Conservation (phyloP, 306 rosid species). For the Prunus davidiana region DNA sequence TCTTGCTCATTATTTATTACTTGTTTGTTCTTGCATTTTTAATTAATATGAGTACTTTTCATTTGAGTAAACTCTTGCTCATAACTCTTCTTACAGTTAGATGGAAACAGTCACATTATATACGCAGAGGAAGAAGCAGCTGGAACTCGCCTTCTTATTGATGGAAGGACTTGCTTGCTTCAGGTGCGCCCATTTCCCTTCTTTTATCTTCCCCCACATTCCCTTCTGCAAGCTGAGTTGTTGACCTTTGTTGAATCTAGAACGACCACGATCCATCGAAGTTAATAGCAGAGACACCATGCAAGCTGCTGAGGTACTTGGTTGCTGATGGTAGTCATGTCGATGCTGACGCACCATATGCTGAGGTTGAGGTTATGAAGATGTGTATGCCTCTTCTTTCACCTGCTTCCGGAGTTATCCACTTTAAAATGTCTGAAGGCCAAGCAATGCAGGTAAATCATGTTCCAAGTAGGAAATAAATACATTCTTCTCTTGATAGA, state of each 20-base stretch:
- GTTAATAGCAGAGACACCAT: conserved; percentile 94
- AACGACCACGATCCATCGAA: conserved; percentile 97
- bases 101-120: conserved; percentile 96
- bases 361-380: conserved; percentile 99
- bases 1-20: conserved; percentile 4
- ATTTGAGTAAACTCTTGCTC: background rate
- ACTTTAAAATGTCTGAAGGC: conserved; percentile 88
- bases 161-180: conserved; percentile 99
- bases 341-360: conserved; percentile 88
- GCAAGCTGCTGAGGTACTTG: conserved; percentile 86
- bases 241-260: conserved; percentile 46
- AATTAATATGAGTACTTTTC: background rate
- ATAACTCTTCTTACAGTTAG: conserved; percentile 62
- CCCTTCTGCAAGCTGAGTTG: conserved; percentile 20
- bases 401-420: conserved; percentile 92
- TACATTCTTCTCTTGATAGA: conserved; percentile 12
- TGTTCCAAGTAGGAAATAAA: conserved; percentile 14
- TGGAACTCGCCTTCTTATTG: conserved; percentile 96
- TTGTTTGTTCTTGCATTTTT: background rate
- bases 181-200: conserved; percentile 59
- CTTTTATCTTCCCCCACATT: background rate
- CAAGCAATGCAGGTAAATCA: conserved; percentile 94
- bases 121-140: conserved; percentile 99
- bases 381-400: conserved; percentile 99
- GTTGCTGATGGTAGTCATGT: conserved; percentile 70